Evolutionary conservation across 441 rosid species (phyloP), one percentile per base, ranked within the genome.

Genomic region (Breynia disticha): DNA sequence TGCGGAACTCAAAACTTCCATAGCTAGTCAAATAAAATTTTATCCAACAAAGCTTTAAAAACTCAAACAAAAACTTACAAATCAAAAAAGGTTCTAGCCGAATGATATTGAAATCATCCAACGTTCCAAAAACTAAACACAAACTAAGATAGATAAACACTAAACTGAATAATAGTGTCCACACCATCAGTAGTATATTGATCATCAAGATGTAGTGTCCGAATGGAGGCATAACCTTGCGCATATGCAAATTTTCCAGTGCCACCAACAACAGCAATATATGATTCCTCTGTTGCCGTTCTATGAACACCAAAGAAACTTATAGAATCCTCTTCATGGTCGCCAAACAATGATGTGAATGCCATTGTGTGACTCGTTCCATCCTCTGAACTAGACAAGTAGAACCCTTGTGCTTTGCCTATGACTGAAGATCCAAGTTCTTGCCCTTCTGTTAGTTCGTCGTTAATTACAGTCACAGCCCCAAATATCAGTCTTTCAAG

Each of bases 331-430:
- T 38, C 65, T 8, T 16, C 57, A 7, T 56, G 48, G 12, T 56
- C 55, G 13, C 57, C 59, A 38, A 68, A 55, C 67, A 72, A 52
- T 14, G 68, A 46, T 10, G 70, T 72, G 16, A 64, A n/a, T 2
- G 67, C 64, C 67, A 72, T 53, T 10, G 69, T 67, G 24, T 72
- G 76, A 51, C 67, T 67, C 7, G 67, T 53, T 15, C 76, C 73
- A 35, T 72, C 76, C 7, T 57, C 20, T 1, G 76, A 72, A 37
- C 67, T 67, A 0, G 65, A 58, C 21, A 67, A 52, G 19, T 67
- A 72, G 46, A 64, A 65, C n/a, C 76, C 76, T 44, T 72, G 72
- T 10, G 69, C 76, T 46, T 45, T 64, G 16, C 72, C 76, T 16
- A 72, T 28, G 19, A 64, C 48, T 2, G 50, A 22, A 11, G 76